Base-by-base conservation (phyloP, 2,329 filamentous ascomycete species). In the Fusarium stilboides region DNA sequence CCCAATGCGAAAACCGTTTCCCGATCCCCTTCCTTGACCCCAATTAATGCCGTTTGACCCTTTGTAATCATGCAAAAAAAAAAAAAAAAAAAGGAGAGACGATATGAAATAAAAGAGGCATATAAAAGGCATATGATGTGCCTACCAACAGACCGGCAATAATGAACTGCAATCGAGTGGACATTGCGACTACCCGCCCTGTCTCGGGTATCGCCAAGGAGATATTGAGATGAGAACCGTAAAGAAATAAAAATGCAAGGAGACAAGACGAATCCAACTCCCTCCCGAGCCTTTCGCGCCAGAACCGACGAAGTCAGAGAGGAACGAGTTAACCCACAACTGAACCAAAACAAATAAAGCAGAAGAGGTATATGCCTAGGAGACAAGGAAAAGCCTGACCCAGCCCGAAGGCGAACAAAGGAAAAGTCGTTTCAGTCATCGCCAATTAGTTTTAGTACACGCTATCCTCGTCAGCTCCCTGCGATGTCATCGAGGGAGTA, bases 401-500 rank as follows among this genome's bases (percentile, higher is more conserved):
- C 63, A 63, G 54, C 59, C 68, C 57, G 50, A 55, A 62, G 68
- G 65, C 63, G 42, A 56, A 81, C 75, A 82, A 80, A 83, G 70
- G 78, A 84, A 84, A 84, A 49, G 63, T 86, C 85, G 78, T 87
- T 85, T 79, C 80, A 80, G 72, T 86, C 82, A 76, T 87, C 74
- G 80, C 78, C 73, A 70, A 77, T 75, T 71, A 80, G 79, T 81
- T 85, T 84, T 88, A 91, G 78, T 91, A 91, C 83, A 91, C 87
- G 83, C 89, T 91, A 76, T 91, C 89, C 81, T 92, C 89, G 75
- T 92, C 90, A 47, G 86, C 88, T 57, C 89, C 90, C 76, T 91
- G 90, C 49, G 90, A 92, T 57, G 86, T 91, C 88, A 92, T 92
- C 65, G 89, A 91, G 57, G 89, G 89, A 60, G 89, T 91, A 49